Conservation (phyloP, 257 asterid genomes). For the Przewalskia tangutica region DNA sequence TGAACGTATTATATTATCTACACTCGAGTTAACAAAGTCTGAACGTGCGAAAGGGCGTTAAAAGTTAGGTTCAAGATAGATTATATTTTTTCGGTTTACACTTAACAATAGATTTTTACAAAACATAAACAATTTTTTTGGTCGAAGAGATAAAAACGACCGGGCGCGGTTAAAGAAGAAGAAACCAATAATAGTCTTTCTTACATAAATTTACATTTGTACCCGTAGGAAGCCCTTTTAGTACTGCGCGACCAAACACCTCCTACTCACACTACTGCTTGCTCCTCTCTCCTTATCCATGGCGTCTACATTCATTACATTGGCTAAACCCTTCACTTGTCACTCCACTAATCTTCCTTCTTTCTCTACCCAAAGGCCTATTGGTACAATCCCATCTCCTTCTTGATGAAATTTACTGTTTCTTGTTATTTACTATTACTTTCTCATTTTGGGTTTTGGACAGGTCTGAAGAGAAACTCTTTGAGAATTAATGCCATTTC, state of each 20-base stretch:
- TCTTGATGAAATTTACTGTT: background rate
- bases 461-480: slow-evolving; percentile 33
- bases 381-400: slow-evolving; percentile 17
- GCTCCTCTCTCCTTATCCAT: slow-evolving; percentile 46
- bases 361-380: slow-evolving; percentile 18
- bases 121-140: too few species aligned
- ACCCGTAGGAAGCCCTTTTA: background rate
- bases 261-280: background rate
- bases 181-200: background rate
- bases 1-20: too few species aligned
- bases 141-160: too few species aligned
- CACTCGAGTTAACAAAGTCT: too few species aligned
- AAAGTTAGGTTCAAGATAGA: too few species aligned
- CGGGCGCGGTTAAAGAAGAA: background rate
- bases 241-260: background rate
- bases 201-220: background rate
- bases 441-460: background rate
- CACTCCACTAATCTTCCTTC: slow-evolving; percentile 24
- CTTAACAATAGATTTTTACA: too few species aligned
- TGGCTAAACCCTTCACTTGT: slow-evolving; percentile 38
- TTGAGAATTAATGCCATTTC: slow-evolving; percentile 58
- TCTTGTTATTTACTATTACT: background rate
- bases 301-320: slow-evolving; percentile 51
- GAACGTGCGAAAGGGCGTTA: too few species aligned
- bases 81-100: too few species aligned